Percentiles rank a stretch among this genome's conserved stretches.
Evolutionary conservation across 768 basidiomycete genomes (phyloP).

Genomic region (Boletus rubescentipes): DNA sequence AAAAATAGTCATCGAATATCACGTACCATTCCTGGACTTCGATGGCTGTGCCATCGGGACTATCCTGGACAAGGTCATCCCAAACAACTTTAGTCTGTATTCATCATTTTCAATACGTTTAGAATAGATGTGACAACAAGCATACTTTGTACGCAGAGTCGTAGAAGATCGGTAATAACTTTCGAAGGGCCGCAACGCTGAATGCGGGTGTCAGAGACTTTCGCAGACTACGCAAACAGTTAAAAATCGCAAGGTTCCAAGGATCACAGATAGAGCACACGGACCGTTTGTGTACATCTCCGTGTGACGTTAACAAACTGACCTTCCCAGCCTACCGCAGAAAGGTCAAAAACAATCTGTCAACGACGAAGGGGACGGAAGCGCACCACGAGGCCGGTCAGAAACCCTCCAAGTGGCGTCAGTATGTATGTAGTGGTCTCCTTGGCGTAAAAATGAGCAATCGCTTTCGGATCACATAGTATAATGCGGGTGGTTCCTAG

Average conservation of each 20-base stretch:
- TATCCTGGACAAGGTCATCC: conserved; percentile 27
- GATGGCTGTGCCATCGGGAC: conserved; percentile 34
- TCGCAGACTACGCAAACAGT: conserved; percentile 25
- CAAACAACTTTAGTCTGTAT: conserved; percentile 30
- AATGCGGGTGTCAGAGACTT: conserved; percentile 40
- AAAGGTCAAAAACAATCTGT: background rate
- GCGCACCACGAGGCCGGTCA: conserved; percentile 34
- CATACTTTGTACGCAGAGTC: conserved; percentile 42
- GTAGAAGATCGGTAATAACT: too few relatives aligned
- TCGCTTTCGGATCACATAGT: conserved; percentile 48
- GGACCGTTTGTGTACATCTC: conserved; percentile 19
- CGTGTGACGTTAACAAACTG: conserved; percentile 17
- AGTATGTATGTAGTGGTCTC: conserved; percentile 43
- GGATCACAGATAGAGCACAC: background rate
- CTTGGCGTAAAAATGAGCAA: conserved; percentile 50
- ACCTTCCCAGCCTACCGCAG: conserved; percentile 7
- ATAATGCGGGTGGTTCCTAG: conserved; percentile 40
- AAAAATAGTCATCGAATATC: background rate
- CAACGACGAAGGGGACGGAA: background rate
- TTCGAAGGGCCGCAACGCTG: conserved; percentile 38
- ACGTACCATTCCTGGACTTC: conserved; percentile 49
- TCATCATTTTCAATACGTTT: background rate
- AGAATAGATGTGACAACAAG: background rate
- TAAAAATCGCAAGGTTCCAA: background rate
- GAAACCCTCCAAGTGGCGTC: conserved; percentile 22